Conservation (phyloP, 306 rosid species). For the Cicer pinnatifidum region DNA sequence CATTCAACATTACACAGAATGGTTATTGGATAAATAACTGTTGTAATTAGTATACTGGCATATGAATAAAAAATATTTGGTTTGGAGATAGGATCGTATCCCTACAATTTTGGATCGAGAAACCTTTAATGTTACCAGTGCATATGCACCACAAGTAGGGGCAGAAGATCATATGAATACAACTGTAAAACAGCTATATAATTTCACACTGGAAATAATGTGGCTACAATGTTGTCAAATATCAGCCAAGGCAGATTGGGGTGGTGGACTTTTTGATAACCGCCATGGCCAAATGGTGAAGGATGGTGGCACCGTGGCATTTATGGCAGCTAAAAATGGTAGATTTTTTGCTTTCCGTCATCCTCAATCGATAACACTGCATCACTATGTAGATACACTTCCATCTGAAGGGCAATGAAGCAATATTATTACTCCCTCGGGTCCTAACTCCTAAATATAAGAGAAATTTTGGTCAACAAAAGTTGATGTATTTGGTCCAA, state of each 20-base stretch:
- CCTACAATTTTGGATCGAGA: background rate
- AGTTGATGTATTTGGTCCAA: too few relatives aligned
- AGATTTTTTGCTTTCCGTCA: too few relatives aligned
- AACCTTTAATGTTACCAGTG: background rate
- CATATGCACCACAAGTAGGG: background rate
- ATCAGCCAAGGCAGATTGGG: too few relatives aligned
- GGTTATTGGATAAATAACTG: background rate
- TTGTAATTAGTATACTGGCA: background rate
- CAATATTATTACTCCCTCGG: background rate
- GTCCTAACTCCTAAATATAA: too few relatives aligned
- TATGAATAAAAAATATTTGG: background rate
- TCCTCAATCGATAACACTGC: too few relatives aligned
- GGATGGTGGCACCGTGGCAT: too few relatives aligned
- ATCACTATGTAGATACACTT: background rate
- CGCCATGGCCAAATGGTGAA: too few relatives aligned
- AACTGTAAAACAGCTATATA: background rate
- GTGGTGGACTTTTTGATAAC: too few relatives aligned
- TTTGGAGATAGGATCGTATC: background rate
- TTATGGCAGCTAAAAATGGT: too few relatives aligned
- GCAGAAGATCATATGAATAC: background rate
- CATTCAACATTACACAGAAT: constrained; percentile 40
- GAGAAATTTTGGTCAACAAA: too few relatives aligned
- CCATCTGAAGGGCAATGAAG: background rate
- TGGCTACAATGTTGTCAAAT: background rate
- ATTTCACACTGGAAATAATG: background rate